Evolutionary conservation across 2,329 filamentous ascomycete species (phyloP).

Genomic region (Sclerotinia minor): DNA sequence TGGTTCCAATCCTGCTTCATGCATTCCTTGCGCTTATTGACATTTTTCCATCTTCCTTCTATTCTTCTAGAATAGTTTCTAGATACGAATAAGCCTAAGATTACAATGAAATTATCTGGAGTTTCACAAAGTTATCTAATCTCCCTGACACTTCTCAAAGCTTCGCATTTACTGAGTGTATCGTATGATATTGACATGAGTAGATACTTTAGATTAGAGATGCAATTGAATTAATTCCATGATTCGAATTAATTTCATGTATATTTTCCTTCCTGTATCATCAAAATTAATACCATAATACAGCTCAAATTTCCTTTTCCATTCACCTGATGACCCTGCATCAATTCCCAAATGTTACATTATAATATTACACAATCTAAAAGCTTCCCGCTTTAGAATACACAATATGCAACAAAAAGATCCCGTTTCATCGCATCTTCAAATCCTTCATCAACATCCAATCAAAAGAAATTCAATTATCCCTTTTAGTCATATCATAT

Average conservation of each 20-base stretch:
- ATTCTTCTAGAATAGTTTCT: background rate
- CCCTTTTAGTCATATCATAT: slow-evolving; percentile 9
- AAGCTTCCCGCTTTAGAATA: background rate
- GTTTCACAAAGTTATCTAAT: background rate
- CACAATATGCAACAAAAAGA: background rate
- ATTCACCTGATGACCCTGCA: no score
- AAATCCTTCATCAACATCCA: slow-evolving; percentile 7
- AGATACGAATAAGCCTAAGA: no score
- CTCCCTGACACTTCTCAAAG: background rate
- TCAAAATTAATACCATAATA: background rate
- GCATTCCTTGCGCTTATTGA: background rate
- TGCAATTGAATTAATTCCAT: no score
- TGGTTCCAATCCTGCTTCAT: background rate
- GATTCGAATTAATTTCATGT: background rate
- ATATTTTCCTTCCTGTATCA: background rate
- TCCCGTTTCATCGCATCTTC: background rate
- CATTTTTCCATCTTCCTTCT: background rate
- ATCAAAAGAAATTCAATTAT: background rate
- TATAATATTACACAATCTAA: background rate
- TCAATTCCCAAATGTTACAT: background rate
- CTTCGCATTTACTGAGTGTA: background rate
- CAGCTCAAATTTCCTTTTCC: no score
- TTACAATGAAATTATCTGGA: background rate
- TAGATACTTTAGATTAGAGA: background rate
- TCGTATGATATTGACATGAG: background rate